Evolutionary conservation across 192 early-diverging fungal genomes (phyloP).

Genomic region (Linnemannia schmuckeri): DNA sequence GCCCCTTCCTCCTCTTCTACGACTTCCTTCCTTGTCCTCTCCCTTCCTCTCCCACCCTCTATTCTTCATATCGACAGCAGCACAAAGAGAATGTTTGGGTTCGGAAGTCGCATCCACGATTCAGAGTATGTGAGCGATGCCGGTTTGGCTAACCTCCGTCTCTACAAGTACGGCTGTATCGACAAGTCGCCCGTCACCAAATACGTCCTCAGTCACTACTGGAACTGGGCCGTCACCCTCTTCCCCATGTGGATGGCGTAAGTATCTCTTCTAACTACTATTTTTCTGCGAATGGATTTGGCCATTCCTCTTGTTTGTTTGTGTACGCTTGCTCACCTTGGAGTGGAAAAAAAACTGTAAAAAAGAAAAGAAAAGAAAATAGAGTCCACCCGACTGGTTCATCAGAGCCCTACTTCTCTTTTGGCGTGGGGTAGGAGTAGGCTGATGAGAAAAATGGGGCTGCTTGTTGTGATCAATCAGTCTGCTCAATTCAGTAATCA

Average conservation of each 20-base stretch:
- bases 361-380: slow-evolving; percentile 7
- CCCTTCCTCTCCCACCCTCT: neutral
- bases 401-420: neutral
- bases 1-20: neutral
- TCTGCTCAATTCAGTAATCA: too few relatives aligned
- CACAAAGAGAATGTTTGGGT: slow-evolving; percentile 44
- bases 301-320: slow-evolving; percentile 7
- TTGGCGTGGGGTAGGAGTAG: neutral
- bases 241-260: slow-evolving; percentile 97
- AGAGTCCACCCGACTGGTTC: neutral
- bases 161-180: slow-evolving; percentile 84
- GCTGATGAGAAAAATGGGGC: neutral
- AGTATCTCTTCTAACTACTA: slow-evolving; percentile 56
- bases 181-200: slow-evolving; percentile 88
- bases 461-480: too few relatives aligned
- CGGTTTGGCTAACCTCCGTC: slow-evolving; percentile 76
- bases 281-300: neutral
- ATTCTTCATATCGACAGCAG: neutral
- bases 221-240: slow-evolving; percentile 89
- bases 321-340: neutral
- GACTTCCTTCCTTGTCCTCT: neutral
- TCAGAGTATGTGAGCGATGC: slow-evolving; percentile 76
- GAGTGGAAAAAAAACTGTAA: neutral
- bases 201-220: slow-evolving; percentile 88
- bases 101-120: slow-evolving; percentile 59